Conservation (phyloP, 2,329 filamentous ascomycete species). For the Nigrograna mackinnonii region DNA sequence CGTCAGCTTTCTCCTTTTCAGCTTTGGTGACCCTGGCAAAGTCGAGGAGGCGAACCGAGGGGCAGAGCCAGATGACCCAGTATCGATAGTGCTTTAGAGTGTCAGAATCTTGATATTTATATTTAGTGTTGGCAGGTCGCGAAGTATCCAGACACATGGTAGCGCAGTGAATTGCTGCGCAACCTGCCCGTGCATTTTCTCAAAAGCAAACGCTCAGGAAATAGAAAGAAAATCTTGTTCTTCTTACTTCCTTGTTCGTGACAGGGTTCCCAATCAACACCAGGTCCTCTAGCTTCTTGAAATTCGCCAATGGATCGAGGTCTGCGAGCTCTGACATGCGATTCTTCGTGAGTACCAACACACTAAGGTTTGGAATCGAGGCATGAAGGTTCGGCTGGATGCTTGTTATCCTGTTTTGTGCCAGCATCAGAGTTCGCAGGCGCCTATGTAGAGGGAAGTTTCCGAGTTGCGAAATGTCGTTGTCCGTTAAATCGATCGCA, state of each 20-base stretch:
- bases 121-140: neutral
- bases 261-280: slow-evolving; percentile 87
- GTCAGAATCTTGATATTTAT: neutral
- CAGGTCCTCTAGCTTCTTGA: slow-evolving; percentile 75
- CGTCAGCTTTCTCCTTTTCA: slow-evolving; percentile 74
- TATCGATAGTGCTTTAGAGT: slow-evolving; percentile 81
- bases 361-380: slow-evolving; percentile 79
- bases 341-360: slow-evolving; percentile 83
- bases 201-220: too few species aligned
- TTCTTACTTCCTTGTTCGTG: slow-evolving; percentile 80
- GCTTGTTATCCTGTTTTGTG: slow-evolving; percentile 81
- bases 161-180: too few species aligned
- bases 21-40: slow-evolving; percentile 87
- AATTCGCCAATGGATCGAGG: slow-evolving; percentile 74
- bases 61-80: slow-evolving; percentile 88
- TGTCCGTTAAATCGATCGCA: slow-evolving; percentile 97
- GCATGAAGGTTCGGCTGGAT: slow-evolving; percentile 77
- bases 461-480: slow-evolving; percentile 85
- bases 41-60: slow-evolving; percentile 85
- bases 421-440: slow-evolving; percentile 83
- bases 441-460: slow-evolving; percentile 94
- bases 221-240: too few species aligned
- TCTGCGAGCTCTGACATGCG: slow-evolving; percentile 83
- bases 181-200: too few species aligned
- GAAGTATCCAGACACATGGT: too few species aligned